Evolutionary conservation across 2,329 filamentous ascomycete species (phyloP), one percentile per base, ranked within the genome.

Genomic region (Cladosporium colombiae): DNA sequence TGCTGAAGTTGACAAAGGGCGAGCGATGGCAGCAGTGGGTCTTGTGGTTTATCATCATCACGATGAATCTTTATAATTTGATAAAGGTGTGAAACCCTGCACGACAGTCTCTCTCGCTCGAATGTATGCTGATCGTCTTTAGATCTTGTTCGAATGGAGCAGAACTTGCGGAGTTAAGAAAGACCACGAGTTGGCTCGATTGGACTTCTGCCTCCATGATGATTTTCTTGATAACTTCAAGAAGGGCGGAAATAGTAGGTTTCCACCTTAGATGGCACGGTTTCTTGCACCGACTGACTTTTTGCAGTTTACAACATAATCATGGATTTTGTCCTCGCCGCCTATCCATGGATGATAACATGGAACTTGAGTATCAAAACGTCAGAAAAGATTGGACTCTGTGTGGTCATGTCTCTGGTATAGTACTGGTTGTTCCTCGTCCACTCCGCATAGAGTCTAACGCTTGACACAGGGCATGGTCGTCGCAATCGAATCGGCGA

Each of bases 271-370:
- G 65, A 31, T 64, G 64, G 63, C 66, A 64, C 57, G 61, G 67
- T 4, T 13, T 1, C n/a, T 18, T 13, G 13, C 10, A 46, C 10
- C 33, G 25, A 63, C 57, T 67, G 52, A 70, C 72, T 68, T 58
- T 44, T 13, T 6, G 1, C 66, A 84, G 82, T 83, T 5, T 84
- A 83, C 72, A 85, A 84, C 70, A 81, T 84, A 64, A 75, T 84
- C 31, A 85, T 84, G 81, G 83, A 85, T 66, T 83, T 85, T 49
- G 68, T 83, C 0, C 81, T 85, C 69, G 82, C 83, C 0, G 64
- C 74, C 10, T 82, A 84, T 61, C 83, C 83, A 3, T 84, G 82
- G 82, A 69, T 82, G 25, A 79, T 85, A 23, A 82, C 81, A 0
- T 81, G 80, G 73, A 77, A 76, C 2, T 68, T 85, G 53, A 81